These are phyloP conservation scores for Coprinopsis strossmayeri DNA, from an alignment of 768 basidiomycete genomes.

Conservation along the genomic window DNA sequence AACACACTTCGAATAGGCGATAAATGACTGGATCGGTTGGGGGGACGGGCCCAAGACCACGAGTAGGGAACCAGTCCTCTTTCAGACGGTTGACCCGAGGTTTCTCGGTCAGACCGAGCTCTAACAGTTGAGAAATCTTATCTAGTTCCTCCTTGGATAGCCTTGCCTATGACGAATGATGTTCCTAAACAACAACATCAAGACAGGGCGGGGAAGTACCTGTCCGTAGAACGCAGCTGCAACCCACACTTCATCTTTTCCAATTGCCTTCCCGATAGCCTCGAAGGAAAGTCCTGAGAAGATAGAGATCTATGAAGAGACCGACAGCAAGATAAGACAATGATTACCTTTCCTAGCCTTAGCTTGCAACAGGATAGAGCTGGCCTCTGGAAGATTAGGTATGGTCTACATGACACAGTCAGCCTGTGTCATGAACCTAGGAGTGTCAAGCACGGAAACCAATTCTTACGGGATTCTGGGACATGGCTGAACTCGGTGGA, in stretches of 20 bases:
- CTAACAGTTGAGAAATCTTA: conserved; percentile 45
- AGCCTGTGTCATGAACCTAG: too few species aligned
- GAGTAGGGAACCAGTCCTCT: conserved; percentile 68
- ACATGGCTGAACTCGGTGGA: too few species aligned
- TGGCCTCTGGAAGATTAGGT: conserved; percentile 46
- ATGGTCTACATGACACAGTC: conserved; percentile 37
- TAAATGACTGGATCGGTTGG: conserved; percentile 79
- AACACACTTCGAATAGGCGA: conserved; percentile 66
- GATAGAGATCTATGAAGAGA: too few species aligned
- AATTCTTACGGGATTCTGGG: too few species aligned
- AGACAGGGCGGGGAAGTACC: conserved; percentile 40
- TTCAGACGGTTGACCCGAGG: conserved; percentile 42
- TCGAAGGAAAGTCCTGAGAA: conserved; percentile 60
- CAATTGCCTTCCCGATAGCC: conserved; percentile 56
- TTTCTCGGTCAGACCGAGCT: conserved; percentile 25
- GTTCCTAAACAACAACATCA: too few species aligned
- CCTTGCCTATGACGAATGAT: conserved; percentile 49
- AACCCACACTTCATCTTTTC: conserved; percentile 76
- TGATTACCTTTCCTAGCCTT: conserved; percentile 56
- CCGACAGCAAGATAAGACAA: too few species aligned
- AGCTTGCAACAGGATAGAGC: conserved; percentile 48
- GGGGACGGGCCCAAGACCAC: conserved; percentile 61
- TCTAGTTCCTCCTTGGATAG: conserved; percentile 52
- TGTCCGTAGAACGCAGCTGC: conserved; percentile 81
- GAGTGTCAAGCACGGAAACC: too few species aligned